Base-by-base conservation (phyloP, 2,329 filamentous ascomycete genomes). In the Colletotrichum phormii region DNA sequence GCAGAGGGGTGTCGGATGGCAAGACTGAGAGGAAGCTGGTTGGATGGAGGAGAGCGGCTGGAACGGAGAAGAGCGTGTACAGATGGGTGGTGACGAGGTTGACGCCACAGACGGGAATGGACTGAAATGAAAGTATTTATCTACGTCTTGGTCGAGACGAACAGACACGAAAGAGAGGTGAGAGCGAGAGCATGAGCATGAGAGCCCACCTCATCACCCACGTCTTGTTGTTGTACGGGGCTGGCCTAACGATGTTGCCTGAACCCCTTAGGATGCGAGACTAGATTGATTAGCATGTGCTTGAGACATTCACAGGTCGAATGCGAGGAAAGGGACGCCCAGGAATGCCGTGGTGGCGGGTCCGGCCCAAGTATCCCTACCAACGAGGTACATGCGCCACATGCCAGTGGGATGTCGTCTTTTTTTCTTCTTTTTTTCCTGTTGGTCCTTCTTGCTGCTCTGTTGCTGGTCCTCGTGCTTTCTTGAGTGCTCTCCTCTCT, bases 61-160 rank as follows among this genome's bases (percentile, higher is more conserved):
- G 71, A 60, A 71, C 53, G 65, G 54, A 66, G 67, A 64, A 26
- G 61, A 66, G 53, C 55, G 55, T 69, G 59, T 68, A 60, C 66
- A 35, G 53, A 64, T 69, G 54, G 57, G 37, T 72, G 69, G 53
- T 72, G 69, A 72, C 70, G 70, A 72, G 70, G 46, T 72, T 59
- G 66, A 64, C 70, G 70, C 70, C 70, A 72, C 70, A 69, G 42
- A 64, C 46, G 58, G 58, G 51, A 53, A 72, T 68, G 69, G 69
- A 68, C 64, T 62, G 64, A 68, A 59, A 72, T 68, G 69, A 72
- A 70, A 72, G 70, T 72, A 72, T 69, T 69, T 72, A 72, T 72
- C 60, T 69, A 64, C 60, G 15, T 49, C 65, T 58, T 53, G 33
- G 15, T 33, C 55, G 18, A 22, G 55, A 61, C 29, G 37, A 60